Evolutionary conservation across 768 basidiomycete species (phyloP), one percentile per base, ranked within the genome.

Genomic region (Hysterangium stoloniferum): DNA sequence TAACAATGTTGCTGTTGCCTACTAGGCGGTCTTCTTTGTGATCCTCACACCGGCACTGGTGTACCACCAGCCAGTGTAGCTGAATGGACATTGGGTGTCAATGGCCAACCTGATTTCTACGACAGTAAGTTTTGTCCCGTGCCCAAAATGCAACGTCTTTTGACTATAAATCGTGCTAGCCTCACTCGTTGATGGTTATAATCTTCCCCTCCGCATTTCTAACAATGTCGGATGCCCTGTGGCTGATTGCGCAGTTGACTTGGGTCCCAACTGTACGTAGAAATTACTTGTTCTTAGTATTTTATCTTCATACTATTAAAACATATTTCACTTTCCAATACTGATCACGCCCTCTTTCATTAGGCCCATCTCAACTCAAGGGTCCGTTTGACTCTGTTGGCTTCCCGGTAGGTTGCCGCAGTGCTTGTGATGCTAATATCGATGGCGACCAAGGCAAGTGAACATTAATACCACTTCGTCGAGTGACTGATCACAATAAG

Each of bases 101-200:
- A 36, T 15, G 56, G 43, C 43, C 57, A 59, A 4, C 40, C 19
- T 24, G 69, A 71, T 57, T 65, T 55, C 52, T 70, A 64, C 54
- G 70, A 68, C 45, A 63, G 61, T 33, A 65, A 63, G 29, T 54
- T 66, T 17, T 63, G 65, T 15, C 61, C 66, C 34, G 66, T 65
- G 0, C 66, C 61, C 59, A 63, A 84, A 58, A 7, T 41, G n/a
- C n/a, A n/a, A 35, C 19, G 9, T 13, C 3, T 17, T 9, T 17
- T 17, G 31, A 37, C 19, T 24, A 15, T 37, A 38, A 13, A 25
- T 47, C 24, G 28, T 5, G 20, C n/a, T 48, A 80, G 80, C 82
- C 31, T 80, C 80, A 24, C 67, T 84, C 28, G 81, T 84, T 32
- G 78, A 83, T 54, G 82, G 82, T 1, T 81, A 60, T 38, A 61